These are phyloP conservation scores for Brassica napus DNA, from an alignment of 345 rosid genomes.

Conservation along the genomic window Da-Ae NC_063451.1:46155001-46155500, in stretches of 20 bases:
- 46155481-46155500: conserved; percentile 63
- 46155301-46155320: conserved; percentile 50
- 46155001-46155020: neutral
- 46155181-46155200: conserved; percentile 73
- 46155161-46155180: conserved; percentile 53
- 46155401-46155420: conserved; percentile 56
- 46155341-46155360: conserved; percentile 67
- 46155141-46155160: conserved; percentile 42
- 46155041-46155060: neutral
- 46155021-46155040: neutral
- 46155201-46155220: conserved; percentile 53
- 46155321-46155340: conserved; percentile 64
- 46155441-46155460: conserved; percentile 44
- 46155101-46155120: conserved; percentile 73
- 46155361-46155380: conserved; percentile 63
- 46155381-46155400: conserved; percentile 67
- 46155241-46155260: conserved; percentile 7
- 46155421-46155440: conserved; percentile 43
- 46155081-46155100: conserved; percentile 81
- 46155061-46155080: conserved; percentile 38
- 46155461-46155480: conserved; percentile 33
- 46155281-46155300: conserved; percentile 56
- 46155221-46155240: conserved; percentile 22
- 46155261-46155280: neutral
- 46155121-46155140: conserved; percentile 50